Evolutionary conservation across 768 basidiomycete species (phyloP).

Genomic region (Suillus variegatus): DNA sequence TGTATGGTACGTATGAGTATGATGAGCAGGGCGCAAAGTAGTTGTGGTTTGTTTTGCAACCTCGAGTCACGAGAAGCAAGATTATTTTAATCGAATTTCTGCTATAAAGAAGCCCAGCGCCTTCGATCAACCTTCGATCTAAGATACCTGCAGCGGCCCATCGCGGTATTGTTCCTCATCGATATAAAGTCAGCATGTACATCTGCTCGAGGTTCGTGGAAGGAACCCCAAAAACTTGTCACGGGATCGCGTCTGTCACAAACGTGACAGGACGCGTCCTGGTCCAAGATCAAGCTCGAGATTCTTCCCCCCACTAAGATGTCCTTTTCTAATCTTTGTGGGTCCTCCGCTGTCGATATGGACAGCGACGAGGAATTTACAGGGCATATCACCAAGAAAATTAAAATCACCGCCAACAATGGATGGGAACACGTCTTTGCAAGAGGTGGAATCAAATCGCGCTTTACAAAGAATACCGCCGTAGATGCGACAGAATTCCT

Average conservation of each 20-base stretch:
- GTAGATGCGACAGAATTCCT: background rate
- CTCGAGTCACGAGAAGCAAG: constrained; percentile 3
- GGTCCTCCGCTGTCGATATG: background rate
- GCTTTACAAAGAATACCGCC: background rate
- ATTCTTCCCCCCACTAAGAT: background rate
- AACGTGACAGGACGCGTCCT: constrained; percentile 2
- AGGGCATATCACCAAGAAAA: background rate
- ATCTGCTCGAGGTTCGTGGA: background rate
- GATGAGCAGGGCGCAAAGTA: constrained; percentile 52
- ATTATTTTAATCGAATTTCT: too few species aligned
- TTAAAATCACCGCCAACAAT: constrained; percentile 4
- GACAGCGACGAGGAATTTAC: background rate
- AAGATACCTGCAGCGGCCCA: too few species aligned
- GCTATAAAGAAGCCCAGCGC: too few species aligned
- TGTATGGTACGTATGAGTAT: constrained; percentile 66
- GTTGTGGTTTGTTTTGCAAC: constrained; percentile 2
- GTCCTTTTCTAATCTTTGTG: background rate
- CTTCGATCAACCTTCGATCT: too few species aligned
- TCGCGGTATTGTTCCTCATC: too few species aligned
- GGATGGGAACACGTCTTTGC: constrained; percentile 5
- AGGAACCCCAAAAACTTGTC: background rate
- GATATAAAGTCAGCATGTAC: too few species aligned
- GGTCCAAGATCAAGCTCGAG: background rate
- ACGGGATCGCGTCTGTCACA: constrained; percentile 3
- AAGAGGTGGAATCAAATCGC: constrained; percentile 5